Base-by-base conservation (phyloP, 306 rosid genomes). In the Lagenaria siceraria region DNA sequence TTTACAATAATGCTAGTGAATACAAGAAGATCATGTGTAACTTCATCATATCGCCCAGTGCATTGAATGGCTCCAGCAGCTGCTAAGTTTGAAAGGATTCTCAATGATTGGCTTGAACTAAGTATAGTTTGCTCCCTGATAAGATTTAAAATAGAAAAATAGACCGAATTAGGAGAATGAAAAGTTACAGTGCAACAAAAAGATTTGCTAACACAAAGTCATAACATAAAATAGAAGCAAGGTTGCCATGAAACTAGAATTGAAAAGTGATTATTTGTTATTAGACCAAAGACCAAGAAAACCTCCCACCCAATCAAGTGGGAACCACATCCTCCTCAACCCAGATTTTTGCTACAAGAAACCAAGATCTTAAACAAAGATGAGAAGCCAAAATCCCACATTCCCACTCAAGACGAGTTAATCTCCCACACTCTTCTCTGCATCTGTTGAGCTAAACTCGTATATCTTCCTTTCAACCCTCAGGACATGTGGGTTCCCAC, bases 51-150 rank as follows among this genome's bases (percentile, higher is more conserved):
- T 74, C 56, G 80, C 29, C 84, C 90, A 78, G 80, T 82, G 76
- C 96, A 87, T 85, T 77, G 80, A 78, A 95, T 80, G 62, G 87
- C 93, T 58, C 92, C 89, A 25, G 96, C 91, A 33, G 93, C 96
- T 73, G 87, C 90, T 80, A 95, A 86, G 74, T 95, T 95, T 76
- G 91, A 92, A 77, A 95, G 93, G 80, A 95, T 90, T 84, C 91
- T 86, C 72, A 95, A 73, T 29, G 97, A 89, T 81, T 87, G 91
- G 83, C 85, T 86, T 63, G 92, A 84, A 81, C 74, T 75, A 80
- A 79, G 82, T 78, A 89, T 77, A 80, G 79, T 88, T 80, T 87
- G 90, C 71, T 87, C 97, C 77, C 99, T 92, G 92, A 46, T 81
- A 13, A 78, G 56, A 55, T 81, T 62, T 56, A 49, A 78, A 52